Conservation (phyloP, 2,329 filamentous ascomycete genomes). For the Cladobotryum mycophilum region DNA sequence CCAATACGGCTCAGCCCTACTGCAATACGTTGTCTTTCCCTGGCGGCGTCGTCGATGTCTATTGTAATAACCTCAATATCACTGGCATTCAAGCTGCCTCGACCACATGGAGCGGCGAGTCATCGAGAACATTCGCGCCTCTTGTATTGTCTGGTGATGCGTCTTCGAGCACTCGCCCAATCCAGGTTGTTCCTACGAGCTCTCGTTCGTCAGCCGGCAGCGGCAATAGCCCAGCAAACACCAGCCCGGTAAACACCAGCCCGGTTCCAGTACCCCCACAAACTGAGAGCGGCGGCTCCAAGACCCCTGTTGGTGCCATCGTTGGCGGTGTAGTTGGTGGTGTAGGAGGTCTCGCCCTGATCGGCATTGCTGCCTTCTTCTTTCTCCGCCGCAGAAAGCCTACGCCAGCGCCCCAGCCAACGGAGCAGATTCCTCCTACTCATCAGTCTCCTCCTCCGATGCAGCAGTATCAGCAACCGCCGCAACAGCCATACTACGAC, state of each 20-base stretch:
- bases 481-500: conserved; percentile 19
- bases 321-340: conserved; percentile 34
- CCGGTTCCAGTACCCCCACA: neutral
- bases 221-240: too few relatives aligned
- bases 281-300: conserved; percentile 1
- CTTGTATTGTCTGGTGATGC: conserved; percentile 6
- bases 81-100: conserved; percentile 29
- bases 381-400: conserved; percentile 25
- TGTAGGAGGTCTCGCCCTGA: conserved; percentile 26
- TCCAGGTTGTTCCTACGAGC: neutral
- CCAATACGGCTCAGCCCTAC: conserved; percentile 27
- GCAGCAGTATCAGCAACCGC: conserved; percentile 4
- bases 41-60: conserved; percentile 37
- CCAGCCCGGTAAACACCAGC: neutral
- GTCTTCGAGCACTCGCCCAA: too few relatives aligned
- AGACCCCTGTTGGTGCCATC: conserved; percentile 28
- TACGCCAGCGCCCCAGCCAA: conserved; percentile 7
- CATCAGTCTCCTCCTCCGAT: conserved; percentile 13
- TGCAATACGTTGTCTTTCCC: conserved; percentile 42
- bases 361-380: conserved; percentile 25
- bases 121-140: conserved; percentile 22
- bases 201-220: too few relatives aligned
- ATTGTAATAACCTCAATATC: conserved; percentile 31
- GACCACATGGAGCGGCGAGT: conserved; percentile 37
- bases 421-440: conserved; percentile 12